Base-by-base conservation (phyloP, 352 stramenopile genomes). In the Phytopythium litorale region DNA sequence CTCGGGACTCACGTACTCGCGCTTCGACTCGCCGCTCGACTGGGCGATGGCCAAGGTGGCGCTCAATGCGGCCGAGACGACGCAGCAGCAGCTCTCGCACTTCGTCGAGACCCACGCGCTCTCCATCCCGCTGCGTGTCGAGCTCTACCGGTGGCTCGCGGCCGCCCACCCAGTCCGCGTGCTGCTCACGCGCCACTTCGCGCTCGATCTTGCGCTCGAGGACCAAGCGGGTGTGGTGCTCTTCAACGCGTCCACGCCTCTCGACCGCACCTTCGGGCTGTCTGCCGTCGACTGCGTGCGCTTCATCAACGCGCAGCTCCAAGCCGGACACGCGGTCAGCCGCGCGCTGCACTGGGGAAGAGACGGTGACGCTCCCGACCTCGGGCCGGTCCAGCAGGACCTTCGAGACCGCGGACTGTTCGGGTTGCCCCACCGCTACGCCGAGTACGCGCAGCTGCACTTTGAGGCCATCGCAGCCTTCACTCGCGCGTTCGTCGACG, bases 21-120 rank as follows among this genome's bases (percentile, higher is more conserved):
- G 73, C 7, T 78, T 76, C 50, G 71, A 84, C 70, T 85, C 78
- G 38, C 73, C 70, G 8, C 75, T 74, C 46, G 71, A 84, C 70
- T 87, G 75, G 73, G 64, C 67, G 32, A 64, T 85, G 16, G 78
- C 75, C 62, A 87, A 83, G 62, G 76, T 75, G 32, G 73, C 66
- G 19, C 64, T 84, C 15, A 78, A 87, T 32, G 60, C 73, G 3
- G 72, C 70, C 46, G 73, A 80, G 42, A 65, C 68, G 56, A 73
- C 66, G 16, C 76, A 72, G 65, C 78, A 87, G 62, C 65, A 87
- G 64, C 71, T 84, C 63, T 66, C 73, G 58, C 78, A 87, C 70
- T 78, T 84, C 48, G 68, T 62, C 19, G 75, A 84, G 56, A 80
- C 72, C 15, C 78, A 87, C 65, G 74, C 70, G 9, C 46, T 78